Conservation (phyloP, 257 asterid genomes). For the Solanum chmielewskii region DNA sequence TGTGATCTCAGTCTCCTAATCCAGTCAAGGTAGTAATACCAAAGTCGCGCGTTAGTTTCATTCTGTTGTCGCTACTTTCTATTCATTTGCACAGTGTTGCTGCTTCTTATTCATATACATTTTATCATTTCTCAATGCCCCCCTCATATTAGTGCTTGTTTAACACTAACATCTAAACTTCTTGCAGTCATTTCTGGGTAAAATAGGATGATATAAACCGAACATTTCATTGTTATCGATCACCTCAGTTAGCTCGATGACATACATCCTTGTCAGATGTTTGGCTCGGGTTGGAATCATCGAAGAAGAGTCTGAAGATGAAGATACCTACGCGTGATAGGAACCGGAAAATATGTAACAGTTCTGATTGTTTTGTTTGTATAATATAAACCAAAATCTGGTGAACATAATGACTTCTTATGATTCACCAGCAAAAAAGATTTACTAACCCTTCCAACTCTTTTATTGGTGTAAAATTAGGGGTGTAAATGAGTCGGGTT, state of each 20-base stretch:
- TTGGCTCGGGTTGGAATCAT: neutral
- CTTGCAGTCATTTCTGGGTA: constrained; percentile 66
- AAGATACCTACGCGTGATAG: neutral
- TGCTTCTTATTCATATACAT: neutral
- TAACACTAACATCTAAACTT: neutral
- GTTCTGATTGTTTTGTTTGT: neutral
- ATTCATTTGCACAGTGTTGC: neutral
- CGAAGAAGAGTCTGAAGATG: neutral
- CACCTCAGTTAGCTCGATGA: neutral
- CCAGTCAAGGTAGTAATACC: neutral
- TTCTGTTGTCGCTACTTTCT: neutral
- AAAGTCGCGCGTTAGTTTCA: neutral
- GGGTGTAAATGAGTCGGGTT: neutral
- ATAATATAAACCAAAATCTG: neutral
- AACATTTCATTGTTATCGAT: neutral
- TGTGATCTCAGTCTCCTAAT: neutral
- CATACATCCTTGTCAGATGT: neutral
- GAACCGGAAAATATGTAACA: neutral
- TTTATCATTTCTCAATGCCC: neutral
- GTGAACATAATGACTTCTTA: neutral
- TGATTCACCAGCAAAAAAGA: neutral
- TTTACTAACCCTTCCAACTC: neutral
- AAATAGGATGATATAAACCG: constrained; percentile 32
- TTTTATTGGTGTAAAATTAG: neutral
- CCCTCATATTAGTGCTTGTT: neutral